Evolutionary conservation across 192 early-diverging fungal species (phyloP), one percentile per base, ranked within the genome.

Genomic region (Rhizophlyctis rosea): DNA sequence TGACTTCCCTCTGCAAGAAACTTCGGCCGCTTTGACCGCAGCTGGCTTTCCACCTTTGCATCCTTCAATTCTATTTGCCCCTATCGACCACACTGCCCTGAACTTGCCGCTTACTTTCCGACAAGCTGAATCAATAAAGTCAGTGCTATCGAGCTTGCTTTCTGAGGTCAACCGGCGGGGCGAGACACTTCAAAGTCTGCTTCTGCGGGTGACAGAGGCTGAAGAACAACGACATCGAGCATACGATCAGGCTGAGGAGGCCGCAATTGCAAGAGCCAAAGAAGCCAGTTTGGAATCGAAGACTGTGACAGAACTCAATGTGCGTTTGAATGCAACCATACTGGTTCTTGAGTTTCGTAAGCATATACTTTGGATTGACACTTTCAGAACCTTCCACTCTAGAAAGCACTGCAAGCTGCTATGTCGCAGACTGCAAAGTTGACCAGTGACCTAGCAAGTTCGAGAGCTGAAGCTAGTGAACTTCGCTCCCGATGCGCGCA

Each of bases 21-120:
- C 62, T 18, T 68, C 72, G 18, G 23, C 29, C 27, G 55, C 57
- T 16, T 57, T 75, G n/a, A 57, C 32, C 36, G 16, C 35, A 21
- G 44, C 59, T 14, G 73, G 73, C 13, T 65, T 67, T 48, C 64
- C 67, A 23, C 52, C 68, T 11, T 60, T 75, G n/a, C 72, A 69
- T 50, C 53, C 66, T 27, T 67, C 71, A 13, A 39, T 69, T 7
- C 36, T 64, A 18, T 24, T 48, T 25, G n/a, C 64, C 13, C 9
- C 53, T 9, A 27, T 65, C 24, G 32, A 36, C 33, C 25, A 16
- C 51, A 36, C 21, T 14, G 49, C 7, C n/a, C 16, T 25, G 2
- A 52, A 50, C 14, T 2, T 27, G 7, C n/a, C n/a, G n/a, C 54
- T 62, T 3, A 62, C 33, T 18, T 58, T 62, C 1, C 50, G 67